Conservation (phyloP, 148 eudicot species). For the Limonium bicolor region DNA sequence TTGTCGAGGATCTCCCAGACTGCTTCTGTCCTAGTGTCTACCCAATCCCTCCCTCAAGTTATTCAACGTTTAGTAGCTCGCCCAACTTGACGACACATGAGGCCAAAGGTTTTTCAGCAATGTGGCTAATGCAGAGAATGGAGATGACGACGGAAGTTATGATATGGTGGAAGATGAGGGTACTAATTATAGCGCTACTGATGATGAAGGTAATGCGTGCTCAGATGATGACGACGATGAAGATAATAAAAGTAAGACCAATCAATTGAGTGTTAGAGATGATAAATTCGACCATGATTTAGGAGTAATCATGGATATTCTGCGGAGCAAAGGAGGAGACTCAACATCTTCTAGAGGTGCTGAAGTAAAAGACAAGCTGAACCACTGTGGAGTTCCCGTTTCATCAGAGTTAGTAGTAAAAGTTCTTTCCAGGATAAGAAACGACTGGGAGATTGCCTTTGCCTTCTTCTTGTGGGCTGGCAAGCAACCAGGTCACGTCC, state of each 20-base stretch:
- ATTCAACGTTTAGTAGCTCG: constrained; percentile 6
- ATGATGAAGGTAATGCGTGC: no score
- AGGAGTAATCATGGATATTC: constrained; percentile 23
- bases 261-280: constrained; percentile 10
- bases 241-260: constrained; percentile 7
- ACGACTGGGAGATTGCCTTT: constrained; percentile 74
- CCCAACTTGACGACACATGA: not conserved
- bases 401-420: constrained; percentile 38
- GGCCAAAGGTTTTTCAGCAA: not conserved
- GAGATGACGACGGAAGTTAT: not conserved
- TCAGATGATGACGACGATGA: constrained; percentile 9
- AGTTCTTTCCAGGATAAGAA: constrained; percentile 44
- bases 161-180: not conserved
- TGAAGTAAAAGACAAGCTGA: constrained; percentile 34
- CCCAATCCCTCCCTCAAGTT: constrained; percentile 10
- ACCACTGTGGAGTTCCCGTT: constrained; percentile 32
- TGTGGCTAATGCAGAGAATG: constrained; percentile 1
- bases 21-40: constrained; percentile 6
- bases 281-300: constrained; percentile 18
- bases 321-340: constrained; percentile 11
- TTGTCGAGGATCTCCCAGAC: not conserved
- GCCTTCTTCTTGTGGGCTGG: constrained; percentile 75
- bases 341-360: constrained; percentile 5
- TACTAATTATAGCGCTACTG: not conserved
- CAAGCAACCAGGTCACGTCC: constrained; percentile 42